These are phyloP conservation scores for Botryotinia calthae DNA, from an alignment of 2,329 filamentous ascomycete species.

Conservation along the genomic window DNA sequence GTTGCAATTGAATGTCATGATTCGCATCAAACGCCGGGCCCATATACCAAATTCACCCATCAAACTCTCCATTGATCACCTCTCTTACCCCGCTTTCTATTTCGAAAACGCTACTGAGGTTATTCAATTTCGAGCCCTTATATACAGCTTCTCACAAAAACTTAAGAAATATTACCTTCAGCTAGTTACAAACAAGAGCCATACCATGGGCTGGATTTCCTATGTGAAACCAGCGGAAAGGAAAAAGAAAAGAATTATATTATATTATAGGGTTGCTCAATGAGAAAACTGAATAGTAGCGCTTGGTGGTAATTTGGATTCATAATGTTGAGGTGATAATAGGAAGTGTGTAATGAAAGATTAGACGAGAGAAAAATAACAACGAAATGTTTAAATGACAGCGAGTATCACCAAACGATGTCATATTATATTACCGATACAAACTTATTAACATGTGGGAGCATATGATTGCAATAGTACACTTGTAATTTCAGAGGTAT, in stretches of 20 bases:
- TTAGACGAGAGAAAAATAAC: not conserved
- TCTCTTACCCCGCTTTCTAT: not conserved
- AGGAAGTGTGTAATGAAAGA: not conserved
- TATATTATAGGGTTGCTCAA: not conserved
- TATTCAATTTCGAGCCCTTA: not conserved
- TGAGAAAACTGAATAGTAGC: not conserved
- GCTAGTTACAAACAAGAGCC: not conserved
- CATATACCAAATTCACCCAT: not conserved
- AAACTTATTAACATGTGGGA: not conserved
- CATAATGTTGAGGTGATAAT: not conserved
- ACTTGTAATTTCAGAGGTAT: too few relatives aligned
- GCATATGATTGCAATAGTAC: too few relatives aligned
- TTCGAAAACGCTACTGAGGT: rapidly evolving
- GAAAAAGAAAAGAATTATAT: not conserved
- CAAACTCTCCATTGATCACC: not conserved
- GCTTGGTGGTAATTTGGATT: not conserved
- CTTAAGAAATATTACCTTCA: not conserved
- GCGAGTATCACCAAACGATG: not conserved
- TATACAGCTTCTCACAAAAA: not conserved
- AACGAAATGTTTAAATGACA: not conserved
- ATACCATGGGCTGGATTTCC: not conserved
- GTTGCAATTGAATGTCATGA: not conserved
- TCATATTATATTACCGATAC: not conserved
- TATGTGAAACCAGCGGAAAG: not conserved
- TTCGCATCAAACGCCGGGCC: not conserved